A percentile compares a stretch with the other conserved stretches of the same genome.
phyloP scores from a whole-genome alignment of 371 early-diverging fungal genomes.

The Syncephalastrum monosporum region DNA sequence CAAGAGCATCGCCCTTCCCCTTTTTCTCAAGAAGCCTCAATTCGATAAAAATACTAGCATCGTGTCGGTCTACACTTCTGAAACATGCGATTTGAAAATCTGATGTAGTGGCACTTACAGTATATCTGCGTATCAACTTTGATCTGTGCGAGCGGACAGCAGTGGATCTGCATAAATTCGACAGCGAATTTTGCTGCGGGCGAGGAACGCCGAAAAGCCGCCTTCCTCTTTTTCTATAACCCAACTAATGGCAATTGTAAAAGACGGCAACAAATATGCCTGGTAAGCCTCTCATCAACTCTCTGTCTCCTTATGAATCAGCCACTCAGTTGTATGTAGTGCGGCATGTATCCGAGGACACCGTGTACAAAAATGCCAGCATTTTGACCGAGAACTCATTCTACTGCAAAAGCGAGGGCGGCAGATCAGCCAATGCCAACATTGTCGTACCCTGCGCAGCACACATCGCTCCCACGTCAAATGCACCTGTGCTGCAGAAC shows the following conservation, averaged over 20 bases:
- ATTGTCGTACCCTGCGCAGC: slow-evolving; percentile 30
- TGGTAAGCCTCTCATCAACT: slow-evolving; percentile 14
- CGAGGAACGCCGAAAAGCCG: background rate
- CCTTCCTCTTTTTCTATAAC: background rate
- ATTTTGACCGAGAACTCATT: slow-evolving; percentile 22
- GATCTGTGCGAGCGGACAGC: too few species aligned
- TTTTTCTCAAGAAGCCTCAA: too few species aligned
- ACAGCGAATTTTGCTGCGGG: background rate
- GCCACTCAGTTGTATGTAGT: slow-evolving; percentile 1
- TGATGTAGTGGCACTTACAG: too few species aligned
- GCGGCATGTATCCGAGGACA: slow-evolving; percentile 37
- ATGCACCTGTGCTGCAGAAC: slow-evolving; percentile 34
- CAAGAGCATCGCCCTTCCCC: too few species aligned
- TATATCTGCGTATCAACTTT: too few species aligned
- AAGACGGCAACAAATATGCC: slow-evolving; percentile 27
- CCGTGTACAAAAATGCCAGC: slow-evolving; percentile 33
- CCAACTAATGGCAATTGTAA: slow-evolving; percentile 22
- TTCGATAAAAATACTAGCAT: too few species aligned
- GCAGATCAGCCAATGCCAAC: slow-evolving; percentile 34
- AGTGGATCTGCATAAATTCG: too few species aligned
- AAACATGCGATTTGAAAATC: too few species aligned
- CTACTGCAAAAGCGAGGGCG: slow-evolving; percentile 30
- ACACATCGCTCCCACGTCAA: slow-evolving; percentile 33
- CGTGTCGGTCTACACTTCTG: too few species aligned
- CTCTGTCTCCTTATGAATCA: background rate